A percentile compares a stretch with the other conserved stretches of the same genome.
phyloP scores from a whole-genome alignment of 2,329 filamentous ascomycete species.

The Colletotrichum agaves region DNA sequence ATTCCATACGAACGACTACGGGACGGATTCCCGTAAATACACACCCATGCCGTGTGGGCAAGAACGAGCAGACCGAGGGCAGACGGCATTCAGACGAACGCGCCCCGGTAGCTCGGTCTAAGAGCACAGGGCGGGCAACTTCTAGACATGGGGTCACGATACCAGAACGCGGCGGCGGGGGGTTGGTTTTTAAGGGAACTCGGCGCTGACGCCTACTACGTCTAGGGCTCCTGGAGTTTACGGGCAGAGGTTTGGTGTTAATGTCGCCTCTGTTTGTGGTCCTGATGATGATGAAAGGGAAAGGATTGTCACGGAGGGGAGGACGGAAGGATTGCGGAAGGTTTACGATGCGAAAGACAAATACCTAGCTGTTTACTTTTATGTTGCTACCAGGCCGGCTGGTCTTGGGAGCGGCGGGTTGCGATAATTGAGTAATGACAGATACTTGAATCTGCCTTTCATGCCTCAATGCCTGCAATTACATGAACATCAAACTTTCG shows the following conservation, averaged over 20 bases:
- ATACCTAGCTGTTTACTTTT: constrained; percentile 38
- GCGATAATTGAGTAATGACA: constrained; percentile 40
- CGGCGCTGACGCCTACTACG: constrained; percentile 15
- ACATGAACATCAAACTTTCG: not conserved
- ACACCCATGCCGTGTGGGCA: constrained; percentile 26
- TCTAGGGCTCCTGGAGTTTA: constrained; percentile 16
- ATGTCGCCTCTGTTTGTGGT: constrained; percentile 21
- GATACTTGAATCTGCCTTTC: constrained; percentile 7
- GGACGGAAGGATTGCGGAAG: constrained; percentile 9
- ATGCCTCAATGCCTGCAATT: not conserved
- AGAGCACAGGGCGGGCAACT: constrained; percentile 24
- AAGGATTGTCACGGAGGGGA: constrained; percentile 14
- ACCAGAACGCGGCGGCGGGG: constrained; percentile 29
- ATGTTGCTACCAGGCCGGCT: constrained; percentile 37
- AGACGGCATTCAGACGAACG: not conserved
- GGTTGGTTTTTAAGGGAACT: not conserved
- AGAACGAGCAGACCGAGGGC: constrained; percentile 4
- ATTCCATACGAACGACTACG: constrained; percentile 29
- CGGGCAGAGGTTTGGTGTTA: constrained; percentile 13
- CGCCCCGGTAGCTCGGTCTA: constrained; percentile 28
- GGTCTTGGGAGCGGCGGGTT: constrained; percentile 34
- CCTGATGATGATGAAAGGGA: constrained; percentile 37
- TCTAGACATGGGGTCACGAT: constrained; percentile 37
- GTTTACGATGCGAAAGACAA: constrained; percentile 38
- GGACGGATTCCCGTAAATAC: constrained; percentile 37